phyloP scores from a whole-genome alignment of 1,139 yeast genomes.

The Yamadazyma triangularis region DNA sequence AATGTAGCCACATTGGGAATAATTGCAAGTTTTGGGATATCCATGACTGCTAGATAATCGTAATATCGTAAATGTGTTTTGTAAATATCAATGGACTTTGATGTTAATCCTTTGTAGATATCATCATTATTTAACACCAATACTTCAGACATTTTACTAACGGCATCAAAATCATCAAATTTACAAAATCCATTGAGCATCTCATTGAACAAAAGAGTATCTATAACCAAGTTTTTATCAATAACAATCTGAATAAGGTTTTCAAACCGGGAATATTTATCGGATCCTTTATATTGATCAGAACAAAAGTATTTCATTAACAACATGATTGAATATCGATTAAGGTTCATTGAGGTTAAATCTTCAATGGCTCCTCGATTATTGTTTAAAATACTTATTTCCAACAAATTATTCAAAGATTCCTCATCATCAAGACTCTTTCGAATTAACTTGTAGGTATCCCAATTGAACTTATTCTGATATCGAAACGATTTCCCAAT shows the following conservation, averaged over 20 bases:
- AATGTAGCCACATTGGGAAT: slow-evolving; percentile 26
- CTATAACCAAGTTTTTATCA: slow-evolving; percentile 8
- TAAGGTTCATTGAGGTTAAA: slow-evolving; percentile 9
- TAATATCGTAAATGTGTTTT: slow-evolving; percentile 15
- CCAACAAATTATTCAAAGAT: slow-evolving; percentile 9
- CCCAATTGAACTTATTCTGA: slow-evolving; percentile 15
- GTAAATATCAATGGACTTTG: slow-evolving; percentile 15
- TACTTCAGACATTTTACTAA: slow-evolving; percentile 7
- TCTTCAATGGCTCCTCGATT: slow-evolving; percentile 8
- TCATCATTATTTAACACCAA: slow-evolving; percentile 4
- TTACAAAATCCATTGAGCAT: slow-evolving; percentile 13
- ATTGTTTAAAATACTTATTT: slow-evolving; percentile 7
- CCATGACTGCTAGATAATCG: slow-evolving; percentile 11
- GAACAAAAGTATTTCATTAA: not conserved
- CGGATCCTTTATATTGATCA: not conserved
- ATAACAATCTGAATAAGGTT: too few relatives aligned
- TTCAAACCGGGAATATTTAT: too few relatives aligned
- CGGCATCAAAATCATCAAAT: slow-evolving; percentile 9
- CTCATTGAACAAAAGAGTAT: slow-evolving; percentile 16
- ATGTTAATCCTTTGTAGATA: slow-evolving; percentile 13
- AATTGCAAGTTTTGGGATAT: slow-evolving; percentile 4
- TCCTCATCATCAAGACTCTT: slow-evolving; percentile 8
- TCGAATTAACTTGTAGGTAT: slow-evolving; percentile 13
- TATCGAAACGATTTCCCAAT: slow-evolving; percentile 1
- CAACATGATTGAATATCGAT: slow-evolving; percentile 5